phyloP scores from a whole-genome alignment of 2,329 filamentous ascomycete species.

The Trichoderma aggressivum region DNA sequence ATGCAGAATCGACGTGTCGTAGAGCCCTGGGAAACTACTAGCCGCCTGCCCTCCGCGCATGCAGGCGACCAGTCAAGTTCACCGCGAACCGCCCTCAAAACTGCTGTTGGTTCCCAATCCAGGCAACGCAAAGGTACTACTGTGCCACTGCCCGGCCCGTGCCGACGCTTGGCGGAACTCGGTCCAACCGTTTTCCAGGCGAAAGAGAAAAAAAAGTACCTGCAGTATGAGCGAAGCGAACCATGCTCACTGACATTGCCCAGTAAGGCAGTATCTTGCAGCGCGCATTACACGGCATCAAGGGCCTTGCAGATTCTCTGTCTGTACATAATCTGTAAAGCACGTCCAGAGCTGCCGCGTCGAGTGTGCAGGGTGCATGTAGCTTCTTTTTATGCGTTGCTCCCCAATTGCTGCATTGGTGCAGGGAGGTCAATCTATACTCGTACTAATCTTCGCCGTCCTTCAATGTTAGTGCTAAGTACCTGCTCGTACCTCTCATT shows the following conservation, averaged over 20 bases:
- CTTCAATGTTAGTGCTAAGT: too few species aligned
- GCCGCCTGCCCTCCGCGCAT: not conserved
- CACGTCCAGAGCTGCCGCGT: not conserved
- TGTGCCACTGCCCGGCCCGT: conserved; percentile 10
- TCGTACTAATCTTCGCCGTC: too few species aligned
- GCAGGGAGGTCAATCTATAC: not conserved
- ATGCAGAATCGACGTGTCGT: not conserved
- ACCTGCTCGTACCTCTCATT: too few species aligned
- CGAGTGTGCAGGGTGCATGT: not conserved
- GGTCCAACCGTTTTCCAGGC: not conserved
- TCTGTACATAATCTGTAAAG: not conserved
- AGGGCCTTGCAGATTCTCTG: not conserved
- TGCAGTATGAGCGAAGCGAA: not conserved
- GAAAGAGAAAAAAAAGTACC: too few species aligned
- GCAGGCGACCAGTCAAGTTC: not conserved
- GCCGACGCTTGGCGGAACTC: conserved; percentile 14
- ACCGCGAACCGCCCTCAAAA: not conserved
- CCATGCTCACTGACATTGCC: not conserved
- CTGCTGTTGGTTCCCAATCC: not conserved
- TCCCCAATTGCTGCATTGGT: not conserved
- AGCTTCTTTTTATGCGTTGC: not conserved
- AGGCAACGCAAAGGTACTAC: not conserved
- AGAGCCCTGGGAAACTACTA: not conserved
- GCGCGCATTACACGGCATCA: not conserved
- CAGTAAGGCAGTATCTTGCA: not conserved